Conservation (phyloP, 805 yeast species). For the Myxozyma lipomycoides region DNA sequence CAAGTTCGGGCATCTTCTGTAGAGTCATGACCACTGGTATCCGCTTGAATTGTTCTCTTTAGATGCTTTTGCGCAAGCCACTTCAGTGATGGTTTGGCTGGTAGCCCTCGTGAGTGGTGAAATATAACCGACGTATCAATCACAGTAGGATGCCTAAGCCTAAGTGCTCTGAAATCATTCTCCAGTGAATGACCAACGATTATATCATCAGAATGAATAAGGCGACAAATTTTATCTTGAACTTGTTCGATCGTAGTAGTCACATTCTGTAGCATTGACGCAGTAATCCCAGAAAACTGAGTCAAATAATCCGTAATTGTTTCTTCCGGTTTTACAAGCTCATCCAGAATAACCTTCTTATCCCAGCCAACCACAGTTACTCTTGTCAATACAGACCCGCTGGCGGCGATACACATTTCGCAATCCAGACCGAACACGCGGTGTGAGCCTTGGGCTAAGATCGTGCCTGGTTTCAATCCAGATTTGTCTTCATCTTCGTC, state of each 20-base stretch:
- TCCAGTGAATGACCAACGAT: constrained; percentile 89
- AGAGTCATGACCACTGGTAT: constrained; percentile 77
- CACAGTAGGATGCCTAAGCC: constrained; percentile 64
- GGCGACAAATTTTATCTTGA: constrained; percentile 50
- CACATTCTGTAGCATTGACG: constrained; percentile 56
- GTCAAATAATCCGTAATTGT: constrained; percentile 79
- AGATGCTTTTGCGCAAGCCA: constrained; percentile 61
- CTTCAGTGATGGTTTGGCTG: constrained; percentile 71
- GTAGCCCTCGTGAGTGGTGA: constrained; percentile 82
- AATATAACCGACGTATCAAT: constrained; percentile 73
- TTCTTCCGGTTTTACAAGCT: constrained; percentile 71
- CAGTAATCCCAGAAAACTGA: constrained; percentile 80
- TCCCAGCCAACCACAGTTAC: constrained; percentile 60
- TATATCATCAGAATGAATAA: constrained; percentile 56
- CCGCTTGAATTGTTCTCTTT: constrained; percentile 54
- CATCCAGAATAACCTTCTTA: constrained; percentile 53
- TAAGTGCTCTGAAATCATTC: constrained; percentile 69
- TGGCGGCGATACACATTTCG: constrained; percentile 75
- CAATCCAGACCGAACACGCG: constrained; percentile 76
- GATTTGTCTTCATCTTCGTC: constrained; percentile 35
- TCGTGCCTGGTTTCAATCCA: not conserved
- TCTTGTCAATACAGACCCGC: constrained; percentile 68
- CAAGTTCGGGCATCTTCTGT: constrained; percentile 81
- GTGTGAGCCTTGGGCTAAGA: constrained; percentile 14
- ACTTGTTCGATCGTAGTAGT: constrained; percentile 64